Evolutionary conservation across 805 yeast species (phyloP).

Genomic region (Candida boleticola): DNA sequence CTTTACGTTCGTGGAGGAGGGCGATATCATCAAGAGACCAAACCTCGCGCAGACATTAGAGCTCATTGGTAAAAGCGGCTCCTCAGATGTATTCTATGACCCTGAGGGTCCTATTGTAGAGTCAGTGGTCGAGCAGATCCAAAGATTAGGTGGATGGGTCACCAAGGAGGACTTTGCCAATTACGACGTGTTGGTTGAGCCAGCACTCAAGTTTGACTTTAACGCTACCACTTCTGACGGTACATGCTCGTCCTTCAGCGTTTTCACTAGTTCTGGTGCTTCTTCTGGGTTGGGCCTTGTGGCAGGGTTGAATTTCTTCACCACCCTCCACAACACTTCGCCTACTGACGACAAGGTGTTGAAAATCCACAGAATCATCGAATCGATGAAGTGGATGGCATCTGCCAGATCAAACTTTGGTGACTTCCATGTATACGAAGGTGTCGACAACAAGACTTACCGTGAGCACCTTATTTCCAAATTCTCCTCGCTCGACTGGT

Average conservation of each 20-base stretch:
- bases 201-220: constrained; percentile 20
- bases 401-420: constrained; percentile 85
- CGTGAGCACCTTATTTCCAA: constrained; percentile 35
- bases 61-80: constrained; percentile 72
- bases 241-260: constrained; percentile 13
- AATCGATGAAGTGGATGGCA: constrained; percentile 92
- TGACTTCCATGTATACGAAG: constrained; percentile 39
- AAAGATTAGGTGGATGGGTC: constrained; percentile 65
- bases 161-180: constrained; percentile 60
- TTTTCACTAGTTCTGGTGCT: constrained; percentile 60
- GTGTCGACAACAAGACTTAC: constrained; percentile 23
- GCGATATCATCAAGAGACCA: constrained; percentile 62
- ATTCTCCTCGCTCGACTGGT: constrained; percentile 58
- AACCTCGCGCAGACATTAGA: constrained; percentile 65
- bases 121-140: constrained; percentile 49
- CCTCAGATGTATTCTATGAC: constrained; percentile 77
- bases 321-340: constrained; percentile 24
- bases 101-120: constrained; percentile 74
- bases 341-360: constrained; percentile 16
- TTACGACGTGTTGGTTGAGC: constrained; percentile 52
- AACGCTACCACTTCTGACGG: constrained; percentile 3
- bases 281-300: constrained; percentile 82
- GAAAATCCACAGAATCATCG: constrained; percentile 68
- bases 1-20: constrained; percentile 37
- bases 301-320: constrained; percentile 69